Percentiles rank a stretch among this genome's conserved stretches.
Evolutionary conservation across 805 yeast genomes (phyloP).

Genomic region (Metschnikowia lochheadii): DNA sequence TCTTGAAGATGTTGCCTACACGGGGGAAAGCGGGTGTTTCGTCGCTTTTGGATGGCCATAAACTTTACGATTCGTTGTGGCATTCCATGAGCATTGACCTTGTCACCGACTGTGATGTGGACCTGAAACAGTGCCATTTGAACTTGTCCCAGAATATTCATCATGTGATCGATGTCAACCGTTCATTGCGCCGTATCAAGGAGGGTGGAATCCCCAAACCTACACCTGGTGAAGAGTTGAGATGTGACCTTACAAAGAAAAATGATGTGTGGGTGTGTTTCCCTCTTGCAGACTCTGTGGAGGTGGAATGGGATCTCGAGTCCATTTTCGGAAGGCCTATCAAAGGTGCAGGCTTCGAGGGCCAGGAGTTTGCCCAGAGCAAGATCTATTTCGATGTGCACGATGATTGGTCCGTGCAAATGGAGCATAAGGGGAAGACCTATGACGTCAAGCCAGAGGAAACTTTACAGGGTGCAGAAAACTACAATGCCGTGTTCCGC

Average conservation of each 20-base stretch:
- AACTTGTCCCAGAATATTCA: constrained; percentile 64
- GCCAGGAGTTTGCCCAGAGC: constrained; percentile 24
- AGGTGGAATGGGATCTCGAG: constrained; percentile 49
- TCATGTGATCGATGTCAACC: constrained; percentile 66
- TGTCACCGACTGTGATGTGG: constrained; percentile 46
- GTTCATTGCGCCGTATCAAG: constrained; percentile 55
- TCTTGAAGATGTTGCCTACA: constrained; percentile 83
- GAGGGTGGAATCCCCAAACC: constrained; percentile 80
- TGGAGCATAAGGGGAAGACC: constrained; percentile 15
- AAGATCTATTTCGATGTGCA: constrained; percentile 32
- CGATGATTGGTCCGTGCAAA: constrained; percentile 45
- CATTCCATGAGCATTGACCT: constrained; percentile 89
- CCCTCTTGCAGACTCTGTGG: constrained; percentile 57
- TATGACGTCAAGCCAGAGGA: constrained; percentile 10
- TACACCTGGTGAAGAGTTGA: constrained; percentile 57
- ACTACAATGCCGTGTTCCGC: constrained; percentile 36
- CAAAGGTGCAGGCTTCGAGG: constrained; percentile 60
- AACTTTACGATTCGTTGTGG: constrained; percentile 88
- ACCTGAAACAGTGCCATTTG: constrained; percentile 38
- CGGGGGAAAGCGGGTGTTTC: constrained; percentile 88
- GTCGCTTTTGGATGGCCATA: constrained; percentile 83
- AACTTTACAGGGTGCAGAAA: constrained; percentile 16
- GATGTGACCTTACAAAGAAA: constrained; percentile 66
- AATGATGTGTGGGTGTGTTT: constrained; percentile 67
- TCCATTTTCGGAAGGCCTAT: constrained; percentile 69